Conservation (phyloP, 495 filamentous ascomycete species). For the Halenospora varia region DNA sequence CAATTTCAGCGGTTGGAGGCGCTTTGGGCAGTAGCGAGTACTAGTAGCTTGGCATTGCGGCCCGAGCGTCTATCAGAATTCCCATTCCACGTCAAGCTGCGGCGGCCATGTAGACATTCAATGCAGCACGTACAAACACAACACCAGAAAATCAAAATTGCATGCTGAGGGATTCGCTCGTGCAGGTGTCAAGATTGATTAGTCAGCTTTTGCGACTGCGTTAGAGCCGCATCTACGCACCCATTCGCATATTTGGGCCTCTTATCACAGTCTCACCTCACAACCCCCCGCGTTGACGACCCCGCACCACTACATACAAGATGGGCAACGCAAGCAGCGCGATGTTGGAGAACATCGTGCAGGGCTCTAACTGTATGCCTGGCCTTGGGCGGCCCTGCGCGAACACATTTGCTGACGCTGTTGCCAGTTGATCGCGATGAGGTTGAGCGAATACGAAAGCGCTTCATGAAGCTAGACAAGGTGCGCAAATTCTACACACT, state of each 20-base stretch:
- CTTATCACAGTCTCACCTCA: not conserved
- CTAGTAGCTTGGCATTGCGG: too few species aligned
- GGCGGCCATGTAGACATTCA: too few species aligned
- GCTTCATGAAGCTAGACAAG: slow-evolving; percentile 99
- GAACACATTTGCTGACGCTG: not conserved
- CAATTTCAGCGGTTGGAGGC: too few species aligned
- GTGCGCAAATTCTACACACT: slow-evolving; percentile 38
- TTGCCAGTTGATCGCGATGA: slow-evolving; percentile 90
- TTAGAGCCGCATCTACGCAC: not conserved
- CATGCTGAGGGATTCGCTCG: too few species aligned
- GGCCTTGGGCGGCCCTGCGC: slow-evolving; percentile 1
- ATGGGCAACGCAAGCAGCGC: slow-evolving; percentile 82
- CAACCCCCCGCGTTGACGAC: not conserved
- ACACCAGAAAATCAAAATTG: too few species aligned
- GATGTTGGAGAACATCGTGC: slow-evolving; percentile 92
- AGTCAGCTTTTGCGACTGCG: too few species aligned
- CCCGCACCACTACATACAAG: slow-evolving; percentile 27
- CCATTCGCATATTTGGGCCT: not conserved
- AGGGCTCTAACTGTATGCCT: slow-evolving; percentile 86
- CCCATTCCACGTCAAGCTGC: too few species aligned
- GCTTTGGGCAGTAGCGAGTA: too few species aligned
- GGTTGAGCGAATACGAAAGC: slow-evolving; percentile 89
- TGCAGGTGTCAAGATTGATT: too few species aligned
- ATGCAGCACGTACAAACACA: too few species aligned
- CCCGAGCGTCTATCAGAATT: too few species aligned